Evolutionary conservation across 164 flowering plant genomes (phyloP), one percentile per base, ranked within the genome.

Genomic region (grape (Vitis vinifera)): DNA sequence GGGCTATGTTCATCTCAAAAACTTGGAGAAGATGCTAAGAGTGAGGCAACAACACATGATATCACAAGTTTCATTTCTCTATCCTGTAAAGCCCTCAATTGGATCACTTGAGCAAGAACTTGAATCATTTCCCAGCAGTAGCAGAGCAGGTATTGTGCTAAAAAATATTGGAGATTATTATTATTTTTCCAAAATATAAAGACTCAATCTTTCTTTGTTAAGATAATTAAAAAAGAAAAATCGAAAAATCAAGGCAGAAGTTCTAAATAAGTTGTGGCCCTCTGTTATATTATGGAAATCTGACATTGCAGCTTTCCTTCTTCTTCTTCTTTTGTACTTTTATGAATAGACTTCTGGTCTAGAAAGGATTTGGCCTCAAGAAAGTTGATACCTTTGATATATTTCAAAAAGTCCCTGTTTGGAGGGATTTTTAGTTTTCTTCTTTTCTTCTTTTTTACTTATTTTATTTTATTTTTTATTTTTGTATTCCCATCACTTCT

Each of bases 31-130:
- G 82, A 83, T 80, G 89, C 85, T 93, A 52, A 80, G 83, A 77
- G 47, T 60, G 76, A 91, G 99, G 76, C 92, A 91, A 51, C 97
- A 88, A 66, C 79, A 79, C 76, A 90, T 96, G 98, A 63, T 85
- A 63, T 77, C 87, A 61, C 98, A 96, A 77, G 87, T 96, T 79
- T 84, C 97, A 44, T 71, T 82, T 67, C 87, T 96, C 15, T 92
- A 91, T 82, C 99, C 98, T 30, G 86, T 96, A 19, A 91, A 91
- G 85, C 83, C 79, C 29, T 70, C 78, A 65, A 73, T 72, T 71
- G 92, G 88, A 77, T 81, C 85, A 37, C 77, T 76, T 58, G 94
- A 84, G 65, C 96, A 83, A 69, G 96, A 90, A 71, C 85, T 87
- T 69, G 87, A 90, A 67, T 83, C 89, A 59, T 79, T 81, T 79